Percentiles rank a stretch among this genome's conserved stretches.
These are phyloP conservation scores for Apostasia ramifera DNA, from an alignment of 106 monocot genomes.

Conservation along the genomic window DNA sequence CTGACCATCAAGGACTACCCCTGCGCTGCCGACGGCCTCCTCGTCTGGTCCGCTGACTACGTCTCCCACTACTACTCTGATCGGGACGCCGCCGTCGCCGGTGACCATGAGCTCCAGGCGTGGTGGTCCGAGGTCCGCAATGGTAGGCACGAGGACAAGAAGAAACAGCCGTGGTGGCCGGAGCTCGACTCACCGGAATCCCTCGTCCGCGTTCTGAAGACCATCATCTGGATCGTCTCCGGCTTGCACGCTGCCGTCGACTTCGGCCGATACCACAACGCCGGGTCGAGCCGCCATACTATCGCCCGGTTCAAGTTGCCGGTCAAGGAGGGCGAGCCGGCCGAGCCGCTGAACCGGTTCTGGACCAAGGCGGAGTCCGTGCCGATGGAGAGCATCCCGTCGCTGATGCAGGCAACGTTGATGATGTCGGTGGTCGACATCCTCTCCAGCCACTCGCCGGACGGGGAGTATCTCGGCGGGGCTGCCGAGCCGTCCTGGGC, in stretches of 20 bases:
- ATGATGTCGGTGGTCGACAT: slow-evolving; percentile 58
- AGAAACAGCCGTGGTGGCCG: slow-evolving; percentile 86
- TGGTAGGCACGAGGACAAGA: slow-evolving; percentile 72
- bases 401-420: slow-evolving; percentile 41
- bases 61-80: slow-evolving; percentile 35
- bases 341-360: slow-evolving; percentile 19
- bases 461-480: slow-evolving; percentile 78
- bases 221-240: slow-evolving; percentile 63
- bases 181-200: slow-evolving; percentile 13
- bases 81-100: slow-evolving; percentile 6
- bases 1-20: slow-evolving; percentile 78
- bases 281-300: slow-evolving; percentile 46
- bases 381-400: slow-evolving; percentile 32
- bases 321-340: slow-evolving; percentile 23
- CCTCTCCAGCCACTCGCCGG: slow-evolving; percentile 61
- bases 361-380: slow-evolving; percentile 27
- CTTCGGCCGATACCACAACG: slow-evolving; percentile 86
- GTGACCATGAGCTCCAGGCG: slow-evolving; percentile 56
- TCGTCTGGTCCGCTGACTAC: slow-evolving; percentile 70
- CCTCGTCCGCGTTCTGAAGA: slow-evolving; percentile 40
- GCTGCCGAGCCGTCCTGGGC: slow-evolving; percentile 37
- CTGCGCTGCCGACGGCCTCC: slow-evolving; percentile 56
- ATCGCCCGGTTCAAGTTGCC: slow-evolving; percentile 38
- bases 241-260: slow-evolving; percentile 85
- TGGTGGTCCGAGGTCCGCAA: slow-evolving; percentile 65